Base-by-base conservation (phyloP, 2,329 filamentous ascomycete genomes). In the Hypomyces perniciosus region DNA sequence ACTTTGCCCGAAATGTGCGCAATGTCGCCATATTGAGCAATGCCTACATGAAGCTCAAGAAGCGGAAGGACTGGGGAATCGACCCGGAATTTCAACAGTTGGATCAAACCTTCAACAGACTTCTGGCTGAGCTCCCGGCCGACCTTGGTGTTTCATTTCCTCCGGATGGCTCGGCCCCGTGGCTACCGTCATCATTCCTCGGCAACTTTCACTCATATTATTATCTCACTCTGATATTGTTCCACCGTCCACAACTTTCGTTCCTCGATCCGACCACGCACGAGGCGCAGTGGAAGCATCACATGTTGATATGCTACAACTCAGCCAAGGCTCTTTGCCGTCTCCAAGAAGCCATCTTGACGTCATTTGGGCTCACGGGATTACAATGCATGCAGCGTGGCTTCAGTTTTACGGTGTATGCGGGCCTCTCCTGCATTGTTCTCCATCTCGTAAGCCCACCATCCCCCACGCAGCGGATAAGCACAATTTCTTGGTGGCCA, bases 361-460 rank as follows among this genome's bases (percentile, higher is more conserved):
- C 85, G 48, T 79, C 81, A 0, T 95, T 85, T 66, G 89, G 90
- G 3, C 73, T 96, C 54, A 80, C 80, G 12, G 92, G 91, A 1
- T 75, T 97, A 12, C 78, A 93, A 59, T 95, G 86, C 70, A 96
- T 96, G 92, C 86, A 92, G 62, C 81, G 92, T 58, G 92, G 92
- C 37, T 90, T 95, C 65, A 96, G 91, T 68, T 97, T 96, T 62
- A 90, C 89, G 5, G 90, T 97, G n/a, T 97, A 97, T 63, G 84
- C 85, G 50, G 83, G 96, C 28, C 73, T 97, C 42, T 93, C 90
- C 1, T 96, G 91, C 72, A 91, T 92, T 27, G 91, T 96, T 69
- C 79, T 97, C 49, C 91, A 97, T 68, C 70, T 97, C 69, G 92
- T 96, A 76, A 69, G 89, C 79, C 35, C n/a, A 10, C 20, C 12